phyloP scores from a whole-genome alignment of 306 rosid species.

The Prunus armeniaca region DNA sequence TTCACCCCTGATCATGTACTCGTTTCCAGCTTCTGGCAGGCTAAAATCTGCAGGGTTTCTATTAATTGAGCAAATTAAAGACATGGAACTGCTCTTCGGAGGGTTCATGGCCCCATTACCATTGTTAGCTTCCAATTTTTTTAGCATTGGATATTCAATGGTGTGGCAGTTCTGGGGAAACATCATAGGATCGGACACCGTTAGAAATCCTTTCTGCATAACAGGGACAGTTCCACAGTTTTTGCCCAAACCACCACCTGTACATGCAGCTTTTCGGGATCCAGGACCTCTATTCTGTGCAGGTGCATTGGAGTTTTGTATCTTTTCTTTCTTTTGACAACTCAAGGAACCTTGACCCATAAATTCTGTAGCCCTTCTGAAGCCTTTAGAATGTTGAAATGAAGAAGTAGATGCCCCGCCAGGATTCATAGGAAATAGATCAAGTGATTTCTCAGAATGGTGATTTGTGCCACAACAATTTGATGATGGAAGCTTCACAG shows the following conservation, averaged over 20 bases:
- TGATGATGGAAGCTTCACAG: constrained; percentile 41
- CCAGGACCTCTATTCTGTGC: constrained; percentile 36
- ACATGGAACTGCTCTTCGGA: constrained; percentile 32
- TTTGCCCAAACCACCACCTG: constrained; percentile 30
- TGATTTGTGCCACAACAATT: constrained; percentile 41
- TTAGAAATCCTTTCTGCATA: constrained; percentile 23
- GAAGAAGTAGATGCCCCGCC: constrained; percentile 57
- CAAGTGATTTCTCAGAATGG: constrained; percentile 49
- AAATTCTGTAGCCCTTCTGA: constrained; percentile 32
- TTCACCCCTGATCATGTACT: constrained; percentile 84
- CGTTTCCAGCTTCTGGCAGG: constrained; percentile 56
- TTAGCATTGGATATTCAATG: constrained; percentile 34
- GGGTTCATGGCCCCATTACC: constrained; percentile 39
- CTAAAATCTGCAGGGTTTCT: constrained; percentile 94
- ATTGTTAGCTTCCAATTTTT: constrained; percentile 33
- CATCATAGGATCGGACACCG: constrained; percentile 29
- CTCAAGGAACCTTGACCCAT: constrained; percentile 41
- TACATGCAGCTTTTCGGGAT: constrained; percentile 16
- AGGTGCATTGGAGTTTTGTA: constrained; percentile 38
- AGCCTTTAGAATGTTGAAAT: constrained; percentile 39
- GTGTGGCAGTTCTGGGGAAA: constrained; percentile 27
- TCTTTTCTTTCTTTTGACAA: constrained; percentile 56
- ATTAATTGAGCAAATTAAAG: constrained; percentile 52
- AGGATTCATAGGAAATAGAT: constrained; percentile 46
- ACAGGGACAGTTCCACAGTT: constrained; percentile 28